phyloP scores from a whole-genome alignment of 345 rosid genomes.

The Salix koriyanagi region DNA sequence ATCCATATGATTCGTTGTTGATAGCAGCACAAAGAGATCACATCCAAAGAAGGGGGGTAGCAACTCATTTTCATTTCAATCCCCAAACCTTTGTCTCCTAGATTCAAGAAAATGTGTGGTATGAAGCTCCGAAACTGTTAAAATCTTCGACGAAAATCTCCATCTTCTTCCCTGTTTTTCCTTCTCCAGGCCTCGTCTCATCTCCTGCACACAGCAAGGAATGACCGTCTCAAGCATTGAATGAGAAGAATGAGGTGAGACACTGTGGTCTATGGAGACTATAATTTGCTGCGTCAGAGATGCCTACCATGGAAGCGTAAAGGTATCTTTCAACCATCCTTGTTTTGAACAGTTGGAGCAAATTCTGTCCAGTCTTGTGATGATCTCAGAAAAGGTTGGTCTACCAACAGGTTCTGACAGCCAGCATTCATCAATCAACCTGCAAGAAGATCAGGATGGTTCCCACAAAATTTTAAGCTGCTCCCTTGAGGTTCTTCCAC shows the following conservation, averaged over 20 bases:
- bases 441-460: conserved; percentile 20
- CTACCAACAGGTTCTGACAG: conserved; percentile 50
- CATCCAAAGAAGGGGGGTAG: conserved; percentile 1
- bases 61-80: not conserved
- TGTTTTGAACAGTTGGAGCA: conserved; percentile 69
- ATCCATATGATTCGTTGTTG: not conserved
- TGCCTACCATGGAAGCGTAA: conserved; percentile 91
- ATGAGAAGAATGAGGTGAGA: not conserved
- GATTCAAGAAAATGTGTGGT: not conserved
- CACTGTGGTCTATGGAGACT: not conserved
- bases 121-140: conserved; percentile 12
- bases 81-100: not conserved
- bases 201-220: conserved; percentile 22
- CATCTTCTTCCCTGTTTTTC: not conserved
- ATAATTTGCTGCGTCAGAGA: not conserved
- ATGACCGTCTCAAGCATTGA: not conserved
- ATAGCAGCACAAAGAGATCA: not conserved
- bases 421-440: conserved; percentile 95
- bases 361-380: conserved; percentile 69
- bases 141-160: not conserved
- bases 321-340: conserved; percentile 94
- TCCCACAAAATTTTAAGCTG: not conserved
- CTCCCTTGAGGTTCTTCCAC: not conserved
- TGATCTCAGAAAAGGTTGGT: conserved; percentile 78
- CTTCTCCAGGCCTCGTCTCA: conserved; percentile 4